Evolutionary conservation across 768 basidiomycete species (phyloP), one percentile per base, ranked within the genome.

Genomic region (Tulasnella sp.): DNA sequence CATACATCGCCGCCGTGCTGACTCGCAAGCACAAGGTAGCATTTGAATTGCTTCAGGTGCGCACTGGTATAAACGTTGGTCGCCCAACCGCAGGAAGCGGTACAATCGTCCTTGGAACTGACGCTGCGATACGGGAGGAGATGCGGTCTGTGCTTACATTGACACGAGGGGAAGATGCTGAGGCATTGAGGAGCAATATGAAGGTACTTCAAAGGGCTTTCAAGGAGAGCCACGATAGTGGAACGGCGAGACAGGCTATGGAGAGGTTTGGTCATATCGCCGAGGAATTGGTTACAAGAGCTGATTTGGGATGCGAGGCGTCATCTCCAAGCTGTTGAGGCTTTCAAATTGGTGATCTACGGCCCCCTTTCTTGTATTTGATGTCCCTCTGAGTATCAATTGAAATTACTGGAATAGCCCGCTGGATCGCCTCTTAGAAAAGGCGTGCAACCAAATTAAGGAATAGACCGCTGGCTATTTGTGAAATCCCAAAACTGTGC

Each of bases 1-100:
- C 34, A 38, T 38, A 38, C 7, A 38, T 38, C 38, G 17, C 41
- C 30, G 38, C 38, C 23, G 15, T 56, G 32, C 26, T 56, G 54
- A 17, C 54, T 10, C 19, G 45, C 26, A 38, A 43, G 19, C 38
- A 43, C 3, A 44, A 56, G 15, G 45, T 44, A 10, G 54, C 26
- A 9, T 56, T 56, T 29, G 54, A 56, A n/a, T 38, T 56, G 19
- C 38, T 56, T n/a, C 32, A 56, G 26, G 30, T 56, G 26, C 38
- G 32, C n/a, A 56, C 41, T 26, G 54, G 54, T 15, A 26, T 44
- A 13, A 44, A 43, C 24, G 45, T 43, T 38, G 54, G 54, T 44
- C 27, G 45, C 8, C 41, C 54, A 19, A 43, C 41, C 30, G 41
- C 41, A 4, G 54, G 54, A 11, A n/a, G 2, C 19, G 54, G 54